Conservation (phyloP, 352 stramenopile species). For the Lagenidium giganteum region DNA sequence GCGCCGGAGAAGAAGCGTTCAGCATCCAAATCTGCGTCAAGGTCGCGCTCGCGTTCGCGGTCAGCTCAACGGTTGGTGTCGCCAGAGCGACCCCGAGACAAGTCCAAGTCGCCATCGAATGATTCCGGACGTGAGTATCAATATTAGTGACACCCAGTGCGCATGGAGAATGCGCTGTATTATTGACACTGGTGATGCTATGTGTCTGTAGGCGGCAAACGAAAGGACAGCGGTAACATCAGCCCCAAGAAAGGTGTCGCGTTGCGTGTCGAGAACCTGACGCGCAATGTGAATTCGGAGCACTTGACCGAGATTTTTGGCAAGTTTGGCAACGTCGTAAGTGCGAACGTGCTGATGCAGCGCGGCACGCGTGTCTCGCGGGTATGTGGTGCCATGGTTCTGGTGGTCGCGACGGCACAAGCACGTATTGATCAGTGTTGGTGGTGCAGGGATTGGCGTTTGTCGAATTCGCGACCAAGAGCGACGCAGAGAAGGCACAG, state of each 20-base stretch:
- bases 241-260: conserved; percentile 23
- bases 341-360: conserved; percentile 42
- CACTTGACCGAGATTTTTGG: conserved; percentile 84
- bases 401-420: neutral
- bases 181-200: no score
- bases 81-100: no score
- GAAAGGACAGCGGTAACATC: conserved; percentile 4
- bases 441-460: conserved; percentile 36
- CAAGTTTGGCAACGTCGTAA: conserved; percentile 70
- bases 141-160: no score
- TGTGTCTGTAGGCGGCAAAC: neutral
- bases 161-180: no score
- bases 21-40: no score
- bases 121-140: no score
- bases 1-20: no score
- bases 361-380: conserved; percentile 20
- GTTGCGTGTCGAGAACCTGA: conserved; percentile 78
- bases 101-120: no score
- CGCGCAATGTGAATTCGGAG: conserved; percentile 78
- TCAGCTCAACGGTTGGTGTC: no score
- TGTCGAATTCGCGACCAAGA: conserved; percentile 43
- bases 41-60: no score
- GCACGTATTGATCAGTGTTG: neutral
- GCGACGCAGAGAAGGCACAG: conserved; percentile 52
- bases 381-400: no score